phyloP scores from a whole-genome alignment of 73 alveolate genomes.

The Urostyla sp. region DNA sequence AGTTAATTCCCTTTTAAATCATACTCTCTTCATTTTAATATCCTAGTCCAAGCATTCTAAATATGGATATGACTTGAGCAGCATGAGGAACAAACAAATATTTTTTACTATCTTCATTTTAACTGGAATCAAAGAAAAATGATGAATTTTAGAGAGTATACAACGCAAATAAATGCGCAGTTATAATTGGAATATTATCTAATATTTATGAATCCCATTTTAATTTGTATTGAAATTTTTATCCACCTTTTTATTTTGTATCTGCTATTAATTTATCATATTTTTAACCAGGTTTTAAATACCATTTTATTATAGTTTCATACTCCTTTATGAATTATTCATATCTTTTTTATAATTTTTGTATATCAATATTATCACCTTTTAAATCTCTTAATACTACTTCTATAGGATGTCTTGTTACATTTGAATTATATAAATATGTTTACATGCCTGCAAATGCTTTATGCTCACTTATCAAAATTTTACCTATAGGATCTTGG shows the following conservation, averaged over 20 bases:
- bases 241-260: too few relatives aligned
- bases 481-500: neutral
- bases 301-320: neutral
- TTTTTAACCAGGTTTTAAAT: too few relatives aligned
- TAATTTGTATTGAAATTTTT: too few relatives aligned
- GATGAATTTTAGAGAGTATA: neutral
- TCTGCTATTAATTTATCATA: neutral
- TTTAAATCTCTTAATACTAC: neutral
- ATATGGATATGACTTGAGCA: neutral
- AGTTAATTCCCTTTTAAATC: too few relatives aligned
- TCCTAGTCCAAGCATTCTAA: neutral
- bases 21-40: too few relatives aligned
- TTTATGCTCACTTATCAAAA: neutral
- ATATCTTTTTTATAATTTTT: too few relatives aligned
- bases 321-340: neutral
- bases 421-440: too few relatives aligned
- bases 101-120: too few relatives aligned
- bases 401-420: neutral
- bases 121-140: neutral
- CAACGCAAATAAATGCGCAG: neutral
- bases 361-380: neutral
- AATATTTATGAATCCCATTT: neutral
- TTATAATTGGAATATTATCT: neutral
- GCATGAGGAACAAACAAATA: neutral
- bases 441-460: neutral